These are phyloP conservation scores for Torulaspora microellipsoides DNA, from an alignment of 805 yeast genomes.

Conservation along the genomic window DNA sequence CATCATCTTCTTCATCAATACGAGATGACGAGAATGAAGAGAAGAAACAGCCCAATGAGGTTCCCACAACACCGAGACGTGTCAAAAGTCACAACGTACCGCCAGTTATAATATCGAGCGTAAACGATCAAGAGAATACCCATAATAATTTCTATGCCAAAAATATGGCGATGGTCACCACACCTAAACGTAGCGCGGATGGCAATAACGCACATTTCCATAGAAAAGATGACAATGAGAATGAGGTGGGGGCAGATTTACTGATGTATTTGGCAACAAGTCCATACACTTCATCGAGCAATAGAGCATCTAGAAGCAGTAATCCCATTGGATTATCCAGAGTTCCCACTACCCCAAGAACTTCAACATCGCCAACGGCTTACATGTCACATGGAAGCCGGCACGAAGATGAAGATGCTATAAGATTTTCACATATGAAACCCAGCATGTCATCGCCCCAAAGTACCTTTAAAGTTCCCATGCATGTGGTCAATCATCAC, in stretches of 20 bases:
- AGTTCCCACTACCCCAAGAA: conserved; percentile 29
- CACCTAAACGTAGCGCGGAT: conserved; percentile 12
- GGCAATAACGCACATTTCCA: background rate
- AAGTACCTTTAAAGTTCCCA: conserved; percentile 29
- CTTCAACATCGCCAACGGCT: conserved; percentile 28
- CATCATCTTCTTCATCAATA: conserved; percentile 8
- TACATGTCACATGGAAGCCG: conserved; percentile 7
- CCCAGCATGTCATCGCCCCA: conserved; percentile 30
- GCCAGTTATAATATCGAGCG: conserved; percentile 2
- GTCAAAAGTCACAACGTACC: conserved; percentile 2
- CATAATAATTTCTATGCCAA: background rate
- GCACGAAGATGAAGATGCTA: conserved; percentile 18
- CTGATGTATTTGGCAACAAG: conserved; percentile 36
- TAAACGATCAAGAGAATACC: background rate
- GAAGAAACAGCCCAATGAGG: conserved; percentile 2
- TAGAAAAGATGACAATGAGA: conserved; percentile 12
- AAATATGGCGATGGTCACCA: conserved; percentile 2
- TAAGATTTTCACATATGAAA: conserved; percentile 30
- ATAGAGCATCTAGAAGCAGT: background rate
- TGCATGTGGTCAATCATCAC: conserved; percentile 2
- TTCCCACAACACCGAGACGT: conserved; percentile 16
- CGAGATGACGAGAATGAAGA: conserved; percentile 2
- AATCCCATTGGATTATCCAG: conserved; percentile 3
- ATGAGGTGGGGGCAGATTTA: conserved; percentile 35
- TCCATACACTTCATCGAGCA: conserved; percentile 24